Evolutionary conservation across 495 filamentous ascomycete genomes (phyloP), one percentile per base, ranked within the genome.

Genomic region (Penicillium angulare): DNA sequence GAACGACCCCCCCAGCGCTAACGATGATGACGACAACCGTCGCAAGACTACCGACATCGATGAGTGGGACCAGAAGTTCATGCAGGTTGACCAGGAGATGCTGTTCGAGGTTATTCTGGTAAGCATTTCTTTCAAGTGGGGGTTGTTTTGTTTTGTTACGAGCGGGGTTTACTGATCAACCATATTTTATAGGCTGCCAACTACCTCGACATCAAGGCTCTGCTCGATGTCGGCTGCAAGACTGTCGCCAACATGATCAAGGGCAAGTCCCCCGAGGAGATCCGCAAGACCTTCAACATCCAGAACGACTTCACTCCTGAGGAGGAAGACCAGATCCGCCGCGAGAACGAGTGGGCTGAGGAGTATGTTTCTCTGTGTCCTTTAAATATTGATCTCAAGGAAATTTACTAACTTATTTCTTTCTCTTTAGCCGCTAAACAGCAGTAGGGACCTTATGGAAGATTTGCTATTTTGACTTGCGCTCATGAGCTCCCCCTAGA

Each of bases 81-180:
- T 97, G 93, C 93, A 97, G 72, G 93, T 98, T 7, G 93, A 98
- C 65, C 93, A 98, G 65, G 93, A 98, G 73, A 96, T 98, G 93
- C 82, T 98, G 1, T 98, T 98, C 54, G 93, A 98, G 77, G 97
- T 98, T 64, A 98, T 98, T 54, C 77, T 98, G 23, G 91, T 95
- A 82, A 43, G 88, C 82, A n/a, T n/a, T 36, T 15, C 12, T 35
- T 10, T 12, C 12, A 6, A 3, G 15, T 13, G 42, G n/a, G 18
- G 36, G n/a, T n/a, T n/a, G n/a, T n/a, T n/a, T n/a, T n/a, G n/a
- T 21, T 26, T 32, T 29, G 12, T 15, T 22, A n/a, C 23, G 3
- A 10, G n/a, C 8, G 35, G 33, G 5, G 23, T 15, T 3, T n/a
- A 29, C 17, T 45, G 13, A 34, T 39, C 27, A 17, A 51, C 31